Evolutionary conservation across 2,329 filamentous ascomycete genomes (phyloP), one percentile per base, ranked within the genome.

Genomic region (Elsinoe ampelina): DNA sequence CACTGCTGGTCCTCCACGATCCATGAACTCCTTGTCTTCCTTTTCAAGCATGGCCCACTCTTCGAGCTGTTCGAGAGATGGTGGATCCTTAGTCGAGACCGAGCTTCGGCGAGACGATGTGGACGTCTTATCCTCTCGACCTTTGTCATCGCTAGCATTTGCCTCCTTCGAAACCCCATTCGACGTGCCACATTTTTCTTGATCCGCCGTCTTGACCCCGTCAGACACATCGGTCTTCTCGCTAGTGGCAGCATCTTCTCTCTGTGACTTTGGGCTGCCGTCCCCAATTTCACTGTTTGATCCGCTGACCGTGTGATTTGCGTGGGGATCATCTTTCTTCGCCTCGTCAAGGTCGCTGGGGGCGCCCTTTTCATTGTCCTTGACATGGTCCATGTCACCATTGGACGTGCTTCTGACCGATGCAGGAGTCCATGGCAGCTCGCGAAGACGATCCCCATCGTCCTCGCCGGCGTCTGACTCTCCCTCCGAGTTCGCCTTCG

Each of bases 1-100:
- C 65, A 84, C 82, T 1, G 89, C 92, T 5, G 84, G 87, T 0
- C 90, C 91, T n/a, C 87, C 89, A 22, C 89, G 79, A 58, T 78
- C 74, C 57, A 77, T 77, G 1, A 88, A 85, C 67, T 90, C 83
- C 36, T 77, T 73, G 65, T 93, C 87, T 0, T 85, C 80, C 13
- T 78, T 67, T 62, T 86, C 82, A 6, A 91, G 73, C 26, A 66
- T 65, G 6, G 70, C 68, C 66, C 75, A 75, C 11, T 74, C 72
- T 15, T 72, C 71, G 3, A 82, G 70, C 65, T 71, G 47, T 58
- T 63, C 34, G 61, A 69, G 59, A 57, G 71, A 57, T 0, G 59
- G 61, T 13, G 41, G 41, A 6, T 17, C 22, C n/a, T 47, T 7
- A 12, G 19, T 12, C 41, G 8, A 15, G 15, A 42, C 13, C 13